Percentiles rank a stretch among this genome's conserved stretches.
Evolutionary conservation across 371 early-diverging fungal species (phyloP).

Genomic region (Nematocida parisii): DNA sequence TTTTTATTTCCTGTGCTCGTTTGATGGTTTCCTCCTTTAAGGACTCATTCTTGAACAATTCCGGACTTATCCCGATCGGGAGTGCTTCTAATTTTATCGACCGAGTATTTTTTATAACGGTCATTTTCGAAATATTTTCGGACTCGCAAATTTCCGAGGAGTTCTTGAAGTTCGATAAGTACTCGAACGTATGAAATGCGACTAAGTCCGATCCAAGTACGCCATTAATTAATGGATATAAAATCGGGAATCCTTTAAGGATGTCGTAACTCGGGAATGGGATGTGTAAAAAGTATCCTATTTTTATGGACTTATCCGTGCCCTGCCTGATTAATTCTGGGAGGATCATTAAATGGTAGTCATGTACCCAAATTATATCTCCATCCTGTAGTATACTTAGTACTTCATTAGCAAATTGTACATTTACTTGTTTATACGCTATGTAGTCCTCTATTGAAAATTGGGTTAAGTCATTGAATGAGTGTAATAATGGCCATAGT

Average conservation of each 20-base stretch:
- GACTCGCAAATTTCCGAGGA: constrained; percentile 88
- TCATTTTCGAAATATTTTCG: constrained; percentile 62
- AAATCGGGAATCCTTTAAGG: constrained; percentile 82
- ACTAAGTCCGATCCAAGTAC: constrained; percentile 82
- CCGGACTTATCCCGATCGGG: constrained; percentile 98
- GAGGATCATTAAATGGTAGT: constrained; percentile 95
- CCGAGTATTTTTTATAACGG: constrained; percentile 8
- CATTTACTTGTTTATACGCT: constrained; percentile 85
- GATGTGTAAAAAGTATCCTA: constrained; percentile 96
- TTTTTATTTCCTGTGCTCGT: constrained; percentile 75
- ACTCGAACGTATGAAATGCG: constrained; percentile 97
- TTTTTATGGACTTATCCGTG: constrained; percentile 74
- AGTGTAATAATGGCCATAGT: constrained; percentile 97
- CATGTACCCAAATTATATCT: constrained; percentile 97
- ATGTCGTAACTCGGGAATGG: constrained; percentile 92
- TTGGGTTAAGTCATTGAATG: constrained; percentile 87
- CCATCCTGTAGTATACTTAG: constrained; percentile 77
- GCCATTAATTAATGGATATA: constrained; percentile 82
- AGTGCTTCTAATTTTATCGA: constrained; percentile 72
- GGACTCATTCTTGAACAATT: constrained; percentile 74
- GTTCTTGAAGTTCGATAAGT: constrained; percentile 90
- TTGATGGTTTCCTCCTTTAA: constrained; percentile 73
- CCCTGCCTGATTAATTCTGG: constrained; percentile 77
- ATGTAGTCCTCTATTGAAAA: constrained; percentile 87
- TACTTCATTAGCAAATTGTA: constrained; percentile 81